phyloP scores from a whole-genome alignment of 441 rosid species.

The Monsonia emarginata region DNA sequence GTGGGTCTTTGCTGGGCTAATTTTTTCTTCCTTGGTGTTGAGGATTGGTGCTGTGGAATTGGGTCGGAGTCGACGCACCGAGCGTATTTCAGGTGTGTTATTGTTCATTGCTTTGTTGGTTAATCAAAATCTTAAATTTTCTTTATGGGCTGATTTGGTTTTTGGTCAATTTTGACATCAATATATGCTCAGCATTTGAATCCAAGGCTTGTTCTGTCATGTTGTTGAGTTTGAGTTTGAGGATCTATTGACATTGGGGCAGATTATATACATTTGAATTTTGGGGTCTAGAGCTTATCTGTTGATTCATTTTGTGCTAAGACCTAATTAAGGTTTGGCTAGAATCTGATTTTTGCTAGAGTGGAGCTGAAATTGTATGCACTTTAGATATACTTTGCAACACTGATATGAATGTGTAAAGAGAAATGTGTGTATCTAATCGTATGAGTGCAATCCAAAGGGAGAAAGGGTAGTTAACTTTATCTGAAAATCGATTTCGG shows the following conservation, averaged over 20 bases:
- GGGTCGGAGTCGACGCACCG: conserved; percentile 60
- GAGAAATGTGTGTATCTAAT: neutral
- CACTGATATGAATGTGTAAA: neutral
- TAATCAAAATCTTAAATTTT: neutral
- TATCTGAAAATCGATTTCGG: no score
- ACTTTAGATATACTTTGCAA: neutral
- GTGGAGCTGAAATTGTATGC: neutral
- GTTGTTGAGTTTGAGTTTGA: neutral
- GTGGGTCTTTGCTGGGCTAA: conserved; percentile 39
- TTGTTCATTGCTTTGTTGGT: neutral
- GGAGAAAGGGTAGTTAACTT: no score
- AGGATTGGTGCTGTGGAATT: conserved; percentile 44
- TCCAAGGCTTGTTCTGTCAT: neutral
- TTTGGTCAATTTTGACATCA: neutral
- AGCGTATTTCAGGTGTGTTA: conserved; percentile 68
- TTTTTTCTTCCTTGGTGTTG: conserved; percentile 29
- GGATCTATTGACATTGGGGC: no score
- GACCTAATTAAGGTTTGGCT: no score
- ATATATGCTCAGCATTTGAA: neutral
- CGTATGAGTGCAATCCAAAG: no score
- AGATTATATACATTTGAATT: no score
- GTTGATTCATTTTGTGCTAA: no score
- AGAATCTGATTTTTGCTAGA: neutral
- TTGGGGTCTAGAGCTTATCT: no score
- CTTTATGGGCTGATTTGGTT: neutral